Percentiles rank a stretch among this genome's conserved stretches.
phyloP scores from a whole-genome alignment of 306 rosid species.

The Sesbania bispinosa region DNA sequence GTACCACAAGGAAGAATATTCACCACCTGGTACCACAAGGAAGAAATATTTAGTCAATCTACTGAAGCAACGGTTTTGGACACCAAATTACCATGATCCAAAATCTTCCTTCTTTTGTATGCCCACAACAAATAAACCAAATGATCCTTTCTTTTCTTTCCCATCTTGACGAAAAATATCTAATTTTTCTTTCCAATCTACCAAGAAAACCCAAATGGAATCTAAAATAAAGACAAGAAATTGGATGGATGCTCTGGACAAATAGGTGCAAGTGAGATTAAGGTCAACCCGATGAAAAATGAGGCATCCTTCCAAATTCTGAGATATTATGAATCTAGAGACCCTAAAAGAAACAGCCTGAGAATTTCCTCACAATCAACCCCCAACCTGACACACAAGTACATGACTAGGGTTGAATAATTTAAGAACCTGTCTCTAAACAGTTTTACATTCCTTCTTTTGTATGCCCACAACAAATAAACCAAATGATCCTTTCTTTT shows the following conservation, averaged over 20 bases:
- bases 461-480: neutral
- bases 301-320: neutral
- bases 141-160: neutral
- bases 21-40: neutral
- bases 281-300: neutral
- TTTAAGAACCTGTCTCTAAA: neutral
- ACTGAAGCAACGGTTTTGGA: neutral
- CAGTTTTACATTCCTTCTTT: neutral
- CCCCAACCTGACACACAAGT: neutral
- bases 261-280: neutral
- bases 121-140: neutral
- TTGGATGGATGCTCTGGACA: neutral
- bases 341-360: neutral
- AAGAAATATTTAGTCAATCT: neutral
- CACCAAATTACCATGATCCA: neutral
- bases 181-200: neutral
- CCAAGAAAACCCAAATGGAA: neutral
- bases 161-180: neutral
- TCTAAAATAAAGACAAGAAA: neutral
- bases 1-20: neutral
- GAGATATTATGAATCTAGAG: neutral
- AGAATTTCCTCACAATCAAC: neutral
- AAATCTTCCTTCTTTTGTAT: neutral
- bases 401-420: neutral
- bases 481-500: neutral